Evolutionary conservation across 176 grass and related monocot genomes (phyloP).

Genomic region (Lolium rigidum): DNA sequence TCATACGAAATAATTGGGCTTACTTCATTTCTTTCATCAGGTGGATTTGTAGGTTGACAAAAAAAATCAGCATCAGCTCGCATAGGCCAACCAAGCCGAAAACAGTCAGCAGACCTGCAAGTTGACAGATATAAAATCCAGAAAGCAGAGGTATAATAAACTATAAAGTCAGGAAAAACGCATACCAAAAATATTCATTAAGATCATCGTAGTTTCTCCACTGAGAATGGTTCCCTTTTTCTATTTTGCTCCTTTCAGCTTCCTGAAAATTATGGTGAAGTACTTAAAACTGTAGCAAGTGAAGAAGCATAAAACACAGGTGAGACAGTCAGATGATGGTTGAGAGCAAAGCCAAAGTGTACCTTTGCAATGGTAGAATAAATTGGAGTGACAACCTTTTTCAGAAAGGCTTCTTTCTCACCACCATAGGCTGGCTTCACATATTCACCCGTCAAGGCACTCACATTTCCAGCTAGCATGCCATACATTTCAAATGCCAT

Average conservation of each 20-base stretch:
- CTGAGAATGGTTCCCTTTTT: slow-evolving; percentile 74
- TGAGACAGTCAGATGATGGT: slow-evolving; percentile 25
- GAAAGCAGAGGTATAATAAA: slow-evolving; percentile 19
- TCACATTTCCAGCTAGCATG: slow-evolving; percentile 90
- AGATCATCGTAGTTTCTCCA: slow-evolving; percentile 94
- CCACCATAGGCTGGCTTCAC: slow-evolving; percentile 93
- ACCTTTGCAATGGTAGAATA: slow-evolving; percentile 79
- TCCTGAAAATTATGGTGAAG: slow-evolving; percentile 52
- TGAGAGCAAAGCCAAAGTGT: slow-evolving; percentile 28
- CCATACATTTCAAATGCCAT: slow-evolving; percentile 98
- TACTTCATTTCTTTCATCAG: slow-evolving; percentile 70
- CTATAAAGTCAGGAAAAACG: not conserved
- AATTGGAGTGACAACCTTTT: slow-evolving; percentile 90
- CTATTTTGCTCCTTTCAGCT: slow-evolving; percentile 69
- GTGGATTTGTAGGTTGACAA: slow-evolving; percentile 48
- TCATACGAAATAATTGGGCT: slow-evolving; percentile 24
- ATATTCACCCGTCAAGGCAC: slow-evolving; percentile 84
- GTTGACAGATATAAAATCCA: slow-evolving; percentile 46
- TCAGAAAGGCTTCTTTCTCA: slow-evolving; percentile 93
- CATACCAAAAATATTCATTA: slow-evolving; percentile 91
- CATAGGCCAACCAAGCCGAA: slow-evolving; percentile 94
- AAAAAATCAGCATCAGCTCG: slow-evolving; percentile 92
- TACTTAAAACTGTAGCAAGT: slow-evolving; percentile 5
- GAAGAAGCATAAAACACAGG: slow-evolving; percentile 46
- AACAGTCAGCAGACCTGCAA: slow-evolving; percentile 83